These are phyloP conservation scores for Trebouxia gelatinosa DNA, from an alignment of 163 green algal species.

Conservation along the genomic window DNA sequence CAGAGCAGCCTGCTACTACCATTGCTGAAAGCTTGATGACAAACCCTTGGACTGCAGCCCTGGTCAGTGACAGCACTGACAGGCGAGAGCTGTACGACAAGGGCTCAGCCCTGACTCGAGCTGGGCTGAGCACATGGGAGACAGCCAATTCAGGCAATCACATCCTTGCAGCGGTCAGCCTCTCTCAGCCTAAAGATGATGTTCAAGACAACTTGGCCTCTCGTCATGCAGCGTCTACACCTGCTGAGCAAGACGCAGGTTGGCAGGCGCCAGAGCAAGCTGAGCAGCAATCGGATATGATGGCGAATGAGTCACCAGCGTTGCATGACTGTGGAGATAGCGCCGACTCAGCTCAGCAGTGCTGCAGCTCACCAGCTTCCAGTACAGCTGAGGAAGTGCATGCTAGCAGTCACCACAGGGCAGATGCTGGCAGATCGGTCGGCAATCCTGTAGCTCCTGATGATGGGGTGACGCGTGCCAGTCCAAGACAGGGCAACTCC, in stretches of 20 bases:
- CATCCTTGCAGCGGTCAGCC: not conserved
- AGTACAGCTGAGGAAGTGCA: too few species aligned
- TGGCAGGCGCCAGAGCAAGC: not conserved
- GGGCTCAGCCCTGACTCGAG: not conserved
- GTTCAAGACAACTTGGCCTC: not conserved
- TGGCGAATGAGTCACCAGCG: too few species aligned
- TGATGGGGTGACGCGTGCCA: too few species aligned
- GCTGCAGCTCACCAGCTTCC: too few species aligned
- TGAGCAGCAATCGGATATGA: not conserved
- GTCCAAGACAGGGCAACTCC: too few species aligned
- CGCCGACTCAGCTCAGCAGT: too few species aligned
- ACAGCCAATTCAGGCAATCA: not conserved
- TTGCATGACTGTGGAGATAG: too few species aligned
- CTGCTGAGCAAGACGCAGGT: not conserved
- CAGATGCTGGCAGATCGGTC: too few species aligned
- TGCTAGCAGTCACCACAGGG: too few species aligned
- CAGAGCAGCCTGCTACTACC: constrained; percentile 29
- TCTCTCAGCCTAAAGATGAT: not conserved
- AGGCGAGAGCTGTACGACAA: constrained; percentile 6
- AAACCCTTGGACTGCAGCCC: constrained; percentile 43
- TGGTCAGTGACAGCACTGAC: not conserved
- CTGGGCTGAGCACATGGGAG: constrained; percentile 8
- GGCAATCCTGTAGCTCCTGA: too few species aligned
- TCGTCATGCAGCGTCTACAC: not conserved
- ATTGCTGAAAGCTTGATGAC: constrained; percentile 47